phyloP scores from a whole-genome alignment of 2,329 filamentous ascomycete species.

The Chalaropsis thielavioides region DNA sequence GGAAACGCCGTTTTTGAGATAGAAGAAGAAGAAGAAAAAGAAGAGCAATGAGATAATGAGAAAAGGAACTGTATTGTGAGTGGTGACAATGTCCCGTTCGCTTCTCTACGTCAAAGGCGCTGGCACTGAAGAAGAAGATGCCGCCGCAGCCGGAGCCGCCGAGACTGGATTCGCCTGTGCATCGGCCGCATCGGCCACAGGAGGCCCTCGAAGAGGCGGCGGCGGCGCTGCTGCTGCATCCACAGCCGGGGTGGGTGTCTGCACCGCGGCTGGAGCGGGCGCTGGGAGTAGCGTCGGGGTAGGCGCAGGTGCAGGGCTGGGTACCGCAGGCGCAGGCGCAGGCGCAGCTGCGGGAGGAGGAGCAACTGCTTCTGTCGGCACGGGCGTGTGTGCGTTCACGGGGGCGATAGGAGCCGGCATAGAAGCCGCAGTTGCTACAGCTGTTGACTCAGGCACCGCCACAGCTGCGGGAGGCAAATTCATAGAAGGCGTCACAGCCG shows the following conservation, averaged over 20 bases:
- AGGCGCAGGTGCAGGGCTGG: neutral
- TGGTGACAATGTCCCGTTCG: neutral
- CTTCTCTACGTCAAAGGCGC: neutral
- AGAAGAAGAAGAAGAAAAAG: constrained; percentile 2
- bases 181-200: too few relatives aligned
- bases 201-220: too few relatives aligned
- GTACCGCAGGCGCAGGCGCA: neutral
- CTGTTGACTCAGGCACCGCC: neutral
- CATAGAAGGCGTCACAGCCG: neutral
- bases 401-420: too few relatives aligned
- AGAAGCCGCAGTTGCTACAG: too few relatives aligned
- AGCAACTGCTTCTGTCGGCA: too few relatives aligned
- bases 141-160: neutral
- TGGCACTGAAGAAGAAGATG: neutral
- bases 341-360: neutral
- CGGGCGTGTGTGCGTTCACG: too few relatives aligned
- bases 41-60: neutral
- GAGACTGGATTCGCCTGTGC: neutral
- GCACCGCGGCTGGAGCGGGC: neutral
- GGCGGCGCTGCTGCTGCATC: neutral
- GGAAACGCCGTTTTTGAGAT: constrained; percentile 2
- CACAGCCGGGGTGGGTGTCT: neutral
- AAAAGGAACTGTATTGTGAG: neutral
- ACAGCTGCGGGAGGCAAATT: neutral
- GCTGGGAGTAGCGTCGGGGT: neutral